phyloP scores from a whole-genome alignment of 148 eudicot species.

The Rhododendron ovatum region DNA sequence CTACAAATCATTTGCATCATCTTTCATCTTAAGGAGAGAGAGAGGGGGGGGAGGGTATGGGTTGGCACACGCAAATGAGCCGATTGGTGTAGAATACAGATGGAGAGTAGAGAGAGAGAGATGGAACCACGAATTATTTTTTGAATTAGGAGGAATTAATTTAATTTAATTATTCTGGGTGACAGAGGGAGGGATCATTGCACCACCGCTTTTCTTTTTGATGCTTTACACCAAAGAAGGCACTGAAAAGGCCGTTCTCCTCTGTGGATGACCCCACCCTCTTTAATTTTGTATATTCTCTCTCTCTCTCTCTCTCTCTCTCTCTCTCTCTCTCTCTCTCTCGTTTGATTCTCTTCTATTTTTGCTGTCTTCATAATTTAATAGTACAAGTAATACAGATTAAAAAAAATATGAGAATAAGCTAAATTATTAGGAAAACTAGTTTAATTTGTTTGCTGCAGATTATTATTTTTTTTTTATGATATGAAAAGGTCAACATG shows the following conservation, averaged over 20 bases:
- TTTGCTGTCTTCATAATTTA: background rate
- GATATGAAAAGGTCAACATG: background rate
- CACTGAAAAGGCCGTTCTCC: background rate
- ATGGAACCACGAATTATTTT: background rate
- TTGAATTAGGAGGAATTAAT: background rate
- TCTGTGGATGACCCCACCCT: background rate
- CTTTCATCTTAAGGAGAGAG: background rate
- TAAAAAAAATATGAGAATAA: background rate
- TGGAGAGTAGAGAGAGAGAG: background rate
- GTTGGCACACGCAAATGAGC: background rate
- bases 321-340: background rate
- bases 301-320: background rate
- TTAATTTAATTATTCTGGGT: background rate
- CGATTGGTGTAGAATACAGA: background rate
- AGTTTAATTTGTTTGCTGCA: background rate
- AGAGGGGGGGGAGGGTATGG: background rate
- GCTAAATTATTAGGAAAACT: background rate
- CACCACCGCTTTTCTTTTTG: background rate
- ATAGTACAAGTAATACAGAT: too few relatives aligned
- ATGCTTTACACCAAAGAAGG: background rate
- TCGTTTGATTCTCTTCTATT: background rate
- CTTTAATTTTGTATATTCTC: background rate
- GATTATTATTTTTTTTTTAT: background rate
- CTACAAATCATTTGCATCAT: constrained; percentile 47
- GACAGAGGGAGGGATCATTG: background rate